These are phyloP conservation scores for Huiozyma sinensis DNA, from an alignment of 805 yeast species.

Conservation along the genomic window DNA sequence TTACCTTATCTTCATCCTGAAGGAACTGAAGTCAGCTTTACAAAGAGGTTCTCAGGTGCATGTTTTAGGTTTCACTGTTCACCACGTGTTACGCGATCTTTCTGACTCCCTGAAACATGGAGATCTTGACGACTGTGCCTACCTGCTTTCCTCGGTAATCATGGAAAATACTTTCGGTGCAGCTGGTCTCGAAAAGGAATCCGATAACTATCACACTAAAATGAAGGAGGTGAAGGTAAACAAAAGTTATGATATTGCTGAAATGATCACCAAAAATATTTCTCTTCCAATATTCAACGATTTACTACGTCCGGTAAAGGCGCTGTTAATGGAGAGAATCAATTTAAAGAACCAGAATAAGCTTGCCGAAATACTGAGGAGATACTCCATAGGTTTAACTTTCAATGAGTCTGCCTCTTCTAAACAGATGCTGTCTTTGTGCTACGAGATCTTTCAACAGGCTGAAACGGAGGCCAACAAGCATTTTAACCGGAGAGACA, in stretches of 20 bases:
- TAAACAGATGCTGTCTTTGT: constrained; percentile 51
- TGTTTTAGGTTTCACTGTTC: constrained; percentile 80
- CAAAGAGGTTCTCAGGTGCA: constrained; percentile 89
- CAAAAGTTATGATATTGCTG: constrained; percentile 81
- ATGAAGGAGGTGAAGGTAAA: constrained; percentile 87
- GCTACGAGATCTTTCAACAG: constrained; percentile 60
- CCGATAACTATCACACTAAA: constrained; percentile 76
- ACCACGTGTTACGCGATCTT: constrained; percentile 52
- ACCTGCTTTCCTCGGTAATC: constrained; percentile 51
- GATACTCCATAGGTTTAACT: constrained; percentile 70
- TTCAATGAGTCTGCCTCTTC: constrained; percentile 52
- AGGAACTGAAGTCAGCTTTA: constrained; percentile 69
- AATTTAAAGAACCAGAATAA: constrained; percentile 60
- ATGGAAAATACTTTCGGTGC: constrained; percentile 93
- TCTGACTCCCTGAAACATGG: constrained; percentile 43
- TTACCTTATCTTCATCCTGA: constrained; percentile 63
- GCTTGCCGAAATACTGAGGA: constrained; percentile 65
- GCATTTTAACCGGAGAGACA: constrained; percentile 7
- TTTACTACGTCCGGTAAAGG: constrained; percentile 59
- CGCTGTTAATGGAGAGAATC: constrained; percentile 51
- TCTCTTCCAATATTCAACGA: constrained; percentile 44
- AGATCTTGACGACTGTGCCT: constrained; percentile 60
- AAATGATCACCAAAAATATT: constrained; percentile 58
- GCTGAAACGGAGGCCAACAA: constrained; percentile 29
- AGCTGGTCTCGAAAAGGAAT: constrained; percentile 89